phyloP scores from a whole-genome alignment of 441 rosid genomes.

The Jatropha multifida region DNA sequence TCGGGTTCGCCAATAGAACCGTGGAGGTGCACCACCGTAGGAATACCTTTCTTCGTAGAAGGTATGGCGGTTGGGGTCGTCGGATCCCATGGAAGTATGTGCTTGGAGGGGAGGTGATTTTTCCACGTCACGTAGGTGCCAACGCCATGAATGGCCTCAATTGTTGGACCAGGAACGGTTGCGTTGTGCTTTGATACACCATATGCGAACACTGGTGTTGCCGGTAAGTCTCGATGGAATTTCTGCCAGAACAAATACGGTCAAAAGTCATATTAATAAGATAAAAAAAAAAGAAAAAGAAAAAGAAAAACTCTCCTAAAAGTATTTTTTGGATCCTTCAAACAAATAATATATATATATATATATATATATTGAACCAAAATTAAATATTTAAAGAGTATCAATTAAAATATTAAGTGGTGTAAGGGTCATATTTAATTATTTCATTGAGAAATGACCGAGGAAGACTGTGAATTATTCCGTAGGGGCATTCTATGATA shows the following conservation, averaged over 20 bases:
- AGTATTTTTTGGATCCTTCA: too few species aligned
- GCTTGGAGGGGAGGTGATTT: conserved; percentile 80
- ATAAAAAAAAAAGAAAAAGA: neutral
- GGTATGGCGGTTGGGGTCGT: conserved; percentile 73
- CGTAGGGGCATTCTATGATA: too few species aligned
- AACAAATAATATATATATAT: too few species aligned
- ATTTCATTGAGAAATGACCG: too few species aligned
- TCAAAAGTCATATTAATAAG: neutral
- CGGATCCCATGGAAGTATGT: conserved; percentile 89
- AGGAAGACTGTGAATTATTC: too few species aligned
- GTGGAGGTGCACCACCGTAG: conserved; percentile 95
- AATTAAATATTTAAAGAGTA: too few species aligned
- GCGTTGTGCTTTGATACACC: conserved; percentile 59
- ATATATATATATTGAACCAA: too few species aligned
- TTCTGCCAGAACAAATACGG: conserved; percentile 39
- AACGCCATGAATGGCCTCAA: conserved; percentile 72
- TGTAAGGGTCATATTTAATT: too few species aligned
- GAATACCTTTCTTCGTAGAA: conserved; percentile 46
- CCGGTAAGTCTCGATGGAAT: conserved; percentile 88
- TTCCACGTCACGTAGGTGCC: conserved; percentile 71
- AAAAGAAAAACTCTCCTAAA: neutral
- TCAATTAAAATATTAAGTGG: too few species aligned
- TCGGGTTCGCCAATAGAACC: conserved; percentile 72
- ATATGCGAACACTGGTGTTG: conserved; percentile 73
- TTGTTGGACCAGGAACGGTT: conserved; percentile 91